Base-by-base conservation (phyloP, 305 asterid species). In the Petunia hybrid region DNA sequence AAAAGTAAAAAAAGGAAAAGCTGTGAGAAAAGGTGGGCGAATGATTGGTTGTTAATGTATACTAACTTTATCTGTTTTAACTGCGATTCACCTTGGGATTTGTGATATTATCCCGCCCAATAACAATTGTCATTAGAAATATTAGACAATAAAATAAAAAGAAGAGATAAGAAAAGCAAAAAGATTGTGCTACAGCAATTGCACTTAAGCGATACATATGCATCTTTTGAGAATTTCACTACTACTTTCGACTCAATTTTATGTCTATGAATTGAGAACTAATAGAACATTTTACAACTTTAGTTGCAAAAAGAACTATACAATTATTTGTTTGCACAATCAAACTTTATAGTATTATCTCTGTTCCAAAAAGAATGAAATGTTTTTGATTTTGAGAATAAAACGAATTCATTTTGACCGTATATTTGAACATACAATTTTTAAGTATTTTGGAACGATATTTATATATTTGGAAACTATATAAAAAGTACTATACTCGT, bases 51-150 rank as follows among this genome's bases (percentile, higher is more conserved):
- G 78, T 39, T 39, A 77, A 77, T 73, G 83, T 74, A 70, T 43
- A 76, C 78, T 4, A 77, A 69, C 36, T 76, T 79, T 78, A 81
- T 79, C 85, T 81, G 74, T 53, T 77, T 74, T 84, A 62, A 69
- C 65, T 53, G 67, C 41, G 6, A 55, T 77, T 86, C 45, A 67
- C 82, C 41, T 85, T 77, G 85, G 86, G 82, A 85, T 82, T 70
- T 77, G 86, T 77, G 66, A 35, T 48, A 48, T 48, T 48, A 73
- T 48, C 78, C 62, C 45, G 78, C 78, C 78, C 43, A 2, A 48
- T 71, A 31, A 71, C 43, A 16, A 45, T 69, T 69, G 8, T n/a
- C 16, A 42, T 42, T 68, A 68, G 4, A 43, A 43, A 42, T 42
- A 38, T n/a, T 53, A 67, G 43, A 66, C 4, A 4, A 40, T 39